Evolutionary conservation across 2,329 filamentous ascomycete species (phyloP).

Genomic region (Cordyceps farinosa): DNA sequence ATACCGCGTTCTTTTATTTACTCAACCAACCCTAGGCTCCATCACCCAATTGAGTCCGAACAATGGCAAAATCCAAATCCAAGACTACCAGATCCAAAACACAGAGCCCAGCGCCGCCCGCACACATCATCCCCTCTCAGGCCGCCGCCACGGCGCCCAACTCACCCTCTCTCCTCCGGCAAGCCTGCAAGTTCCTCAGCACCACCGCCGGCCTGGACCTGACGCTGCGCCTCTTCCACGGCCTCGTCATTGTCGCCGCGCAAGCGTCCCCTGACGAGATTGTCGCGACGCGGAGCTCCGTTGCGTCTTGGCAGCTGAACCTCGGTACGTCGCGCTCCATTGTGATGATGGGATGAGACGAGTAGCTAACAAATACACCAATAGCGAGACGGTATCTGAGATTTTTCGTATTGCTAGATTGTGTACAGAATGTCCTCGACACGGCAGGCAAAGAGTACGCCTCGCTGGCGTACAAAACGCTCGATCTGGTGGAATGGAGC

Average conservation of each 20-base stretch:
- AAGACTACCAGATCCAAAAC: conserved; percentile 1
- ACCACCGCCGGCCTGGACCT: conserved; percentile 17
- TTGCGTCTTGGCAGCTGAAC: conserved; percentile 6
- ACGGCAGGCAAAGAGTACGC: neutral
- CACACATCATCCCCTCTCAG: neutral
- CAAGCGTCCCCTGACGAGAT: neutral
- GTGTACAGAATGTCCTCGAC: conserved; percentile 11
- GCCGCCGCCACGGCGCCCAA: neutral
- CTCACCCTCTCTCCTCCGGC: neutral
- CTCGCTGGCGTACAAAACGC: neutral
- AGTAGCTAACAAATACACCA: neutral
- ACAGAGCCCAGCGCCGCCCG: neutral
- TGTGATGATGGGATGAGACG: no score
- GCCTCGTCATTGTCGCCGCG: conserved; percentile 8
- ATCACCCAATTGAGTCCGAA: no score
- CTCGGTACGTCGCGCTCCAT: conserved; percentile 2
- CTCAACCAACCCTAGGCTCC: no score
- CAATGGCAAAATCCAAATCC: conserved; percentile 1
- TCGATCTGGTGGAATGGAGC: conserved; percentile 16
- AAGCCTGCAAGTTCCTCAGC: conserved; percentile 9
- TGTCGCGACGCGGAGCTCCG: neutral
- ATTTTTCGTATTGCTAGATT: conserved; percentile 17
- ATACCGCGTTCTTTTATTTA: no score
- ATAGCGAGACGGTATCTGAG: conserved; percentile 15
- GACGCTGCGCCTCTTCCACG: conserved; percentile 9